phyloP scores from a whole-genome alignment of 768 basidiomycete species.

The Artomyces pyxidatus region DNA sequence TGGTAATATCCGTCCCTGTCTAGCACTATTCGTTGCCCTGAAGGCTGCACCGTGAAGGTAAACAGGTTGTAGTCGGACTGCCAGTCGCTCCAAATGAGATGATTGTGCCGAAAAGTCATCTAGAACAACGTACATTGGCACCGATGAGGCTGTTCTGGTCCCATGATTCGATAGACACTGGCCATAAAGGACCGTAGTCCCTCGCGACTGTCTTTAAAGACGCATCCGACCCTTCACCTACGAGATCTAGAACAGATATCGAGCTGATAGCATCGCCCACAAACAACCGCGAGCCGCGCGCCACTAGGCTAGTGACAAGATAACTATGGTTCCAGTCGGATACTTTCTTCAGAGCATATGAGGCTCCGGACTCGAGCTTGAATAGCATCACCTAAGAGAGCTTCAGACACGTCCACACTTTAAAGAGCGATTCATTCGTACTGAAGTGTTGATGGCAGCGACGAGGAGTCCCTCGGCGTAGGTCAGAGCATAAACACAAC shows the following conservation, averaged over 20 bases:
- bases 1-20: constrained; percentile 66
- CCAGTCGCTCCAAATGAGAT: neutral
- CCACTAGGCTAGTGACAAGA: constrained; percentile 57
- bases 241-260: constrained; percentile 56
- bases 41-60: constrained; percentile 44
- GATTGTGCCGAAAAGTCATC: neutral
- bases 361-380: too few relatives aligned
- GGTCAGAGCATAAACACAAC: constrained; percentile 64
- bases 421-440: too few relatives aligned
- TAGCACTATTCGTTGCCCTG: constrained; percentile 36
- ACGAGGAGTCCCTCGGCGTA: constrained; percentile 42
- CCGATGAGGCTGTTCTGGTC: constrained; percentile 53
- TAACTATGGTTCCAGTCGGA: constrained; percentile 80
- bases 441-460: constrained; percentile 71
- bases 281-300: constrained; percentile 45
- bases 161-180: constrained; percentile 54
- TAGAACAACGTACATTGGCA: constrained; percentile 54
- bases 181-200: constrained; percentile 73
- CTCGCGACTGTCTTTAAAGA: constrained; percentile 42
- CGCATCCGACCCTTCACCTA: constrained; percentile 27
- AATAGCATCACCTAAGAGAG: constrained; percentile 22
- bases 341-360: constrained; percentile 35
- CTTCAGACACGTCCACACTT: too few relatives aligned
- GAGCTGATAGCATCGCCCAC: constrained; percentile 81
- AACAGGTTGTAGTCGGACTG: constrained; percentile 65